Evolutionary conservation across 306 rosid species (phyloP).

Genomic region (Inga oerstediana): DNA sequence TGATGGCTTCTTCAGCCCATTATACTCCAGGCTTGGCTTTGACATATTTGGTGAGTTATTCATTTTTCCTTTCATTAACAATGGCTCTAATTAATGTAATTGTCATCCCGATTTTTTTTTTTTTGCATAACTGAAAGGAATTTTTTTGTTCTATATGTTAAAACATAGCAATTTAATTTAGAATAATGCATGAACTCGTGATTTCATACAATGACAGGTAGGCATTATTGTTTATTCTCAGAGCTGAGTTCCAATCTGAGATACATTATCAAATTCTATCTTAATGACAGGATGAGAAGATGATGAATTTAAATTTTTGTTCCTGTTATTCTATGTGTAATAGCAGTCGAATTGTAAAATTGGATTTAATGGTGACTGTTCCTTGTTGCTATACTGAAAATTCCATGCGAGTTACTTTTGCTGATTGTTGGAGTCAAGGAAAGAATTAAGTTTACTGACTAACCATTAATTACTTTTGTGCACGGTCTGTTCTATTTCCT

Average conservation of each 20-base stretch:
- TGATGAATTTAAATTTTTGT: neutral
- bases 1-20: constrained; percentile 92
- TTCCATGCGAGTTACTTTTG: neutral
- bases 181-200: neutral
- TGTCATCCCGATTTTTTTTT: neutral
- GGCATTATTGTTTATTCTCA: constrained; percentile 11
- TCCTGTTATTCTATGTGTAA: neutral
- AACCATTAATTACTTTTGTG: neutral
- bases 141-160: neutral
- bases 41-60: constrained; percentile 80
- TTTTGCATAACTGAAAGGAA: neutral
- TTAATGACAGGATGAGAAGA: constrained; percentile 1
- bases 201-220: neutral
- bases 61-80: constrained; percentile 20
- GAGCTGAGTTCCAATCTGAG: constrained; percentile 24
- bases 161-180: neutral
- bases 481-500: neutral
- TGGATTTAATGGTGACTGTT: neutral
- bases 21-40: constrained; percentile 78
- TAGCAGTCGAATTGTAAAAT: neutral
- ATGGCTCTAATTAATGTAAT: constrained; percentile 4
- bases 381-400: neutral
- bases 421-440: neutral
- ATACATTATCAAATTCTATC: neutral
- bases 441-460: neutral